A percentile compares a stretch with the other conserved stretches of the same genome.
phyloP scores from a whole-genome alignment of 2,329 filamentous ascomycete genomes.

The Penicillium sclerotiorum region DNA sequence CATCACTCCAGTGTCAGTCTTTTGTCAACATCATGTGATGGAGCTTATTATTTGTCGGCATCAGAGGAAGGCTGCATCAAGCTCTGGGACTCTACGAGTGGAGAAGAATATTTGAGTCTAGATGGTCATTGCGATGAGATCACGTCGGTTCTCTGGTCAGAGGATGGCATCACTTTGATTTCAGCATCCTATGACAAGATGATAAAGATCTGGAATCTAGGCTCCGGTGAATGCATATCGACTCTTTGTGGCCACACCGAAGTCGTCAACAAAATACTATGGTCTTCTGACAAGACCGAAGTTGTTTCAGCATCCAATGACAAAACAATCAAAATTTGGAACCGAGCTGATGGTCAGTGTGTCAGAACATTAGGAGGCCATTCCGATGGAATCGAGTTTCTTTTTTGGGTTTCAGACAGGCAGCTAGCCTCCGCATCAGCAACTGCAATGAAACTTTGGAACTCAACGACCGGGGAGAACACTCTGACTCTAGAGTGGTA shows the following conservation, averaged over 20 bases:
- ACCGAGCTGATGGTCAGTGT: background rate
- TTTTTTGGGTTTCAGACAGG: background rate
- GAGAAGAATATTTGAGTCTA: slow-evolving; percentile 16
- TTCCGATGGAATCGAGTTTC: too few species aligned
- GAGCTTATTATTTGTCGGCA: slow-evolving; percentile 2
- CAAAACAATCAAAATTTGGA: background rate
- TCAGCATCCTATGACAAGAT: background rate
- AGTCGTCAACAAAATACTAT: background rate
- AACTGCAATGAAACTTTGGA: too few species aligned
- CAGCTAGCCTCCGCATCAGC: background rate
- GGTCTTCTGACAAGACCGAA: background rate
- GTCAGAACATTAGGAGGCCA: background rate
- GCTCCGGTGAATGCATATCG: background rate
- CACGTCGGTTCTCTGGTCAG: slow-evolving; percentile 2
- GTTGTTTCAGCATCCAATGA: background rate
- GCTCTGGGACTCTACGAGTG: slow-evolving; percentile 4
- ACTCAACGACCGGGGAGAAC: too few species aligned
- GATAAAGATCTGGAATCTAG: slow-evolving; percentile 4
- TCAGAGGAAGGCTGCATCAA: background rate
- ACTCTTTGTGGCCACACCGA: background rate
- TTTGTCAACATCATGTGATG: slow-evolving; percentile 6
- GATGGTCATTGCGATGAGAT: slow-evolving; percentile 7
- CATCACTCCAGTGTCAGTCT: background rate
- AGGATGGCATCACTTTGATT: background rate
- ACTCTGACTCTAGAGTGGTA: too few species aligned